These are phyloP conservation scores for Chamaecyparis obtusa DNA, from an alignment of 75 land plant species.

Conservation along the genomic window DNA sequence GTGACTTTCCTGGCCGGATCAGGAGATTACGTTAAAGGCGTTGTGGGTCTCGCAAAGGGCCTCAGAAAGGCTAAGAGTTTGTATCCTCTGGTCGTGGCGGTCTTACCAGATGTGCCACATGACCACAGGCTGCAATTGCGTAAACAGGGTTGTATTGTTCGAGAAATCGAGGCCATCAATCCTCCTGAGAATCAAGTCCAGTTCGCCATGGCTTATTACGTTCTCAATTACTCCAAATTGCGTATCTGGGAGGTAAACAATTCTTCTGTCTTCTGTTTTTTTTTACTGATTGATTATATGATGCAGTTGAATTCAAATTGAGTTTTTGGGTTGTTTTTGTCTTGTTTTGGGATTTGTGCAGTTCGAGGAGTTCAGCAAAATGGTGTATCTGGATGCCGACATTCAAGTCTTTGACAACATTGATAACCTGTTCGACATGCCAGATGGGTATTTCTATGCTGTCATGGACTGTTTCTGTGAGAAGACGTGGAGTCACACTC, in stretches of 20 bases:
- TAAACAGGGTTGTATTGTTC: conserved; percentile 41
- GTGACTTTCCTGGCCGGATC: conserved; percentile 59
- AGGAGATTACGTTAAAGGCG: conserved; percentile 50
- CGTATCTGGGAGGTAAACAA: conserved; percentile 43
- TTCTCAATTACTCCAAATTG: conserved; percentile 58
- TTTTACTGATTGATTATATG: too few relatives aligned
- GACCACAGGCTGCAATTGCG: conserved; percentile 33
- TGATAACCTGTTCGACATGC: conserved; percentile 47
- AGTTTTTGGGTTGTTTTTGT: too few relatives aligned
- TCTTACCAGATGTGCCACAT: conserved; percentile 51
- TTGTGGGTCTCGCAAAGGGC: conserved; percentile 52
- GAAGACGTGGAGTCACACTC: conserved; percentile 51
- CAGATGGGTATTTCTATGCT: conserved; percentile 47
- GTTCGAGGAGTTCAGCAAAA: conserved; percentile 59
- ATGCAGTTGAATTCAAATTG: too few relatives aligned
- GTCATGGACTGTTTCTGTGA: conserved; percentile 73
- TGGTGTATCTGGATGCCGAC: conserved; percentile 63
- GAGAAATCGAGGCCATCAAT: conserved; percentile 40
- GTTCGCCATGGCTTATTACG: conserved; percentile 59
- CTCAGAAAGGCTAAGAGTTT: conserved; percentile 29
- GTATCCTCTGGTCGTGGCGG: conserved; percentile 47
- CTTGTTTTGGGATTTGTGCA: conserved; percentile 1
- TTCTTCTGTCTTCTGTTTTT: not conserved
- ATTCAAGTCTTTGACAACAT: conserved; percentile 61
- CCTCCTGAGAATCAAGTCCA: conserved; percentile 40